Percentiles rank a stretch among this genome's conserved stretches.
These are phyloP conservation scores for Paraconiothyrium brasiliense DNA, from an alignment of 2,329 filamentous ascomycete genomes.

Conservation along the genomic window DNA sequence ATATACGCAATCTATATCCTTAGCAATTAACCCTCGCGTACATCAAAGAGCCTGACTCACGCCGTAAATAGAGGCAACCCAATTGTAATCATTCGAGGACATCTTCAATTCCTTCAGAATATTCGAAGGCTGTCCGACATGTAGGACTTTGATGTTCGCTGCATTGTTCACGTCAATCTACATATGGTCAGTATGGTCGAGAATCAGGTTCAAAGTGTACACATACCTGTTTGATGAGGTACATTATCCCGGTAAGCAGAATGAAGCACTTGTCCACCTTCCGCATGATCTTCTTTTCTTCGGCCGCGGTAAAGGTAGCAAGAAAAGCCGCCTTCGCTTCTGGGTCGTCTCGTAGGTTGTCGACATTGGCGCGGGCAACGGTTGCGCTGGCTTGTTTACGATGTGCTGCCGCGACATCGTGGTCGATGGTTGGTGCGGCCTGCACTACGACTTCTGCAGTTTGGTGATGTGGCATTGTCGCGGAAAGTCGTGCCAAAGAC, in stretches of 20 bases:
- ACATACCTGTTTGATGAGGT: constrained; percentile 34
- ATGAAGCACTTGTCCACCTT: constrained; percentile 35
- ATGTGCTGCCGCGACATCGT: constrained; percentile 21
- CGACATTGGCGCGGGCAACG: constrained; percentile 25
- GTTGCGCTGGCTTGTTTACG: constrained; percentile 22
- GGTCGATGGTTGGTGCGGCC: constrained; percentile 18
- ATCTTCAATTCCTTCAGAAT: constrained; percentile 33
- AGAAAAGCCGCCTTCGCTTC: constrained; percentile 33
- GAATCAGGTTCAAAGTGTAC: neutral
- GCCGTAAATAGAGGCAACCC: constrained; percentile 36
- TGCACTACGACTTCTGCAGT: constrained; percentile 15
- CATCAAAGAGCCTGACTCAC: constrained; percentile 1
- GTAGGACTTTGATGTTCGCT: constrained; percentile 33
- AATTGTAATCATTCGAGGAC: constrained; percentile 35
- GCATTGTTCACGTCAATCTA: constrained; percentile 37
- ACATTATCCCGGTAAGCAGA: constrained; percentile 35
- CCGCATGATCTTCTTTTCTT: constrained; percentile 35
- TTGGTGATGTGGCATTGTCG: constrained; percentile 10
- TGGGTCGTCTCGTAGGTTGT: constrained; percentile 30
- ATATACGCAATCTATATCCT: constrained; percentile 31
- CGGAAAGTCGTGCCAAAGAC: neutral
- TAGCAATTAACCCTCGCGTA: neutral
- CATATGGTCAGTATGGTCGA: neutral
- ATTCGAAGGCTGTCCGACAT: constrained; percentile 32
- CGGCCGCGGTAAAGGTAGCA: constrained; percentile 30